Percentiles rank a stretch among this genome's conserved stretches.
These are phyloP conservation scores for Candida yuanshanica DNA, from an alignment of 805 yeast genomes.

Conservation along the genomic window DNA sequence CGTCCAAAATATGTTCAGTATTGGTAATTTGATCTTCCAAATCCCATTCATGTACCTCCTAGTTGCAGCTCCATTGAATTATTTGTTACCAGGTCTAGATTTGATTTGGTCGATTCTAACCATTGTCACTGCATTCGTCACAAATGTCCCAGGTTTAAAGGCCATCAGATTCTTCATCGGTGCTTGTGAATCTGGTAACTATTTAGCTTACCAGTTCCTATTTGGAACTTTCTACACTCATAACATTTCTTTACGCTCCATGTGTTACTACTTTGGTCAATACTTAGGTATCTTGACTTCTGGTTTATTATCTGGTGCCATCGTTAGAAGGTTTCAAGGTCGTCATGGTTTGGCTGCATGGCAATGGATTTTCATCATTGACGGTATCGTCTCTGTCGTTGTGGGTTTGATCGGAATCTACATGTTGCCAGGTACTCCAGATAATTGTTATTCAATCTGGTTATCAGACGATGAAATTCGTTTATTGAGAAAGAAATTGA, in stretches of 20 bases:
- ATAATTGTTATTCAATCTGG: constrained; percentile 46
- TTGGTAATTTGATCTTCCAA: constrained; percentile 60
- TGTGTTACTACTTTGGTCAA: constrained; percentile 56
- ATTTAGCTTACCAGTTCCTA: constrained; percentile 57
- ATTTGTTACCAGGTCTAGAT: constrained; percentile 42
- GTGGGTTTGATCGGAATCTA: constrained; percentile 22
- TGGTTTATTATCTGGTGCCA: constrained; percentile 51
- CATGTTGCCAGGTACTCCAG: constrained; percentile 61
- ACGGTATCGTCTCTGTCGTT: constrained; percentile 47
- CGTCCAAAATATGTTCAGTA: constrained; percentile 52
- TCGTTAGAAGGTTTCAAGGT: constrained; percentile 36
- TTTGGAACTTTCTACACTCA: constrained; percentile 55
- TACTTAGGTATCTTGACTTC: constrained; percentile 56
- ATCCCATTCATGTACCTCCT: constrained; percentile 60
- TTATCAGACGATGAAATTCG: constrained; percentile 53
- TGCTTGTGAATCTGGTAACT: constrained; percentile 61
- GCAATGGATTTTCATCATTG: constrained; percentile 66
- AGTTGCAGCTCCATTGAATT: constrained; percentile 48
- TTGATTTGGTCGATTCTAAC: constrained; percentile 30
- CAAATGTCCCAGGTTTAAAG: constrained; percentile 48
- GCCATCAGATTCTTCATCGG: constrained; percentile 65
- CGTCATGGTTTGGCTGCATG: constrained; percentile 47
- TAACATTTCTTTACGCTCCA: constrained; percentile 54
- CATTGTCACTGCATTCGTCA: constrained; percentile 41
- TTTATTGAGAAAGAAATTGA: constrained; percentile 42